These are phyloP conservation scores for Exophiala sideris DNA, from an alignment of 2,329 filamentous ascomycete genomes.

Conservation along the genomic window DNA sequence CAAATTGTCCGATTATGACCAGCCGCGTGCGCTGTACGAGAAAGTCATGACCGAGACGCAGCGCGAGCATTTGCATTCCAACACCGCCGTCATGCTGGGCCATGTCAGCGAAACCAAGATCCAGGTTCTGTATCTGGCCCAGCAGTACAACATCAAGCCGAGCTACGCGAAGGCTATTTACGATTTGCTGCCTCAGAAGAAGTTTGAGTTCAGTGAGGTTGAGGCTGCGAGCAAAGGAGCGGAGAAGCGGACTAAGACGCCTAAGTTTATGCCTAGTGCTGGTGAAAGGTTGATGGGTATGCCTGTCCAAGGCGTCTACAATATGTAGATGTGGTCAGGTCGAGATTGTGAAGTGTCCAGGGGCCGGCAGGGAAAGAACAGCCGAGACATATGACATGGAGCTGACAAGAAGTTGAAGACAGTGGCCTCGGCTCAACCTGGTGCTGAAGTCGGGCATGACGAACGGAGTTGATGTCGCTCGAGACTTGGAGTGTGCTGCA, in stretches of 20 bases:
- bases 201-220: constrained; percentile 47
- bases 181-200: constrained; percentile 42
- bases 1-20: constrained; percentile 51
- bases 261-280: constrained; percentile 12
- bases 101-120: constrained; percentile 45
- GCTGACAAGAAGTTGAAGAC: too few relatives aligned
- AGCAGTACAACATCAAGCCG: constrained; percentile 49
- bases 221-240: constrained; percentile 45
- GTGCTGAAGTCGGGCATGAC: too few relatives aligned
- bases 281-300: constrained; percentile 10
- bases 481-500: too few relatives aligned
- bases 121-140: constrained; percentile 52
- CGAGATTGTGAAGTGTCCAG: too few relatives aligned
- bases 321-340: not conserved
- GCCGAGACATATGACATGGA: too few relatives aligned
- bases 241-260: constrained; percentile 31
- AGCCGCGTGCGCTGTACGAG: constrained; percentile 49
- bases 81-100: constrained; percentile 48
- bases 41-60: constrained; percentile 47
- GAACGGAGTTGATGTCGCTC: too few relatives aligned
- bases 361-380: too few relatives aligned
- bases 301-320: constrained; percentile 9
- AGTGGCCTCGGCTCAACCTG: too few relatives aligned
- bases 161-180: constrained; percentile 50
- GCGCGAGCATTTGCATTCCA: constrained; percentile 46